Evolutionary conservation across 2,329 filamentous ascomycete species (phyloP).

Genomic region (Escovopsis weberi): DNA sequence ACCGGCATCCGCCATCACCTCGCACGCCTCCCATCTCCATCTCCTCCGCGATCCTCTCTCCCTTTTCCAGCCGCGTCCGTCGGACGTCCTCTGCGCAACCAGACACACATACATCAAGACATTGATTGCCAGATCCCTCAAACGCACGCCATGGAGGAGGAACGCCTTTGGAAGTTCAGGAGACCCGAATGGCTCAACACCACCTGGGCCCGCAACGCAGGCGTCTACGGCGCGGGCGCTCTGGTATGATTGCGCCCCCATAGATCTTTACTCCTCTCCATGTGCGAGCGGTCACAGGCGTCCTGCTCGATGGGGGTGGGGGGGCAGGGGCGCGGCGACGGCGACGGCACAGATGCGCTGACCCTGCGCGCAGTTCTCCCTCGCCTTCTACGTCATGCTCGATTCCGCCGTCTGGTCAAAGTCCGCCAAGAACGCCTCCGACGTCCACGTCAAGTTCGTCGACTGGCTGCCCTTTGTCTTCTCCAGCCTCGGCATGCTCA

Average conservation of each 20-base stretch:
- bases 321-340: background rate
- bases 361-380: slow-evolving; percentile 37
- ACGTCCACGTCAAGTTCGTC: slow-evolving; percentile 48
- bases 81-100: too few species aligned
- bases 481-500: slow-evolving; percentile 52
- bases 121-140: background rate
- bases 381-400: slow-evolving; percentile 55
- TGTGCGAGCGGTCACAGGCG: background rate
- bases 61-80: too few species aligned
- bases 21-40: too few species aligned
- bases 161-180: slow-evolving; percentile 53
- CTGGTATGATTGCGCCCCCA: slow-evolving; percentile 32
- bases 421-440: slow-evolving; percentile 41
- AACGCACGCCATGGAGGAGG: slow-evolving; percentile 39
- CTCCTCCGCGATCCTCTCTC: too few species aligned
- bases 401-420: slow-evolving; percentile 55
- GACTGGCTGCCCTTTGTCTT: slow-evolving; percentile 59
- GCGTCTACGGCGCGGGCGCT: slow-evolving; percentile 48
- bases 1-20: too few species aligned
- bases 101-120: too few species aligned
- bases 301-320: background rate
- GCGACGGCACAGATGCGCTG: background rate
- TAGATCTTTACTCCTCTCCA: background rate
- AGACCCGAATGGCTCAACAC: slow-evolving; percentile 54
- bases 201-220: slow-evolving; percentile 46